A percentile compares a stretch with the other conserved stretches of the same genome.
Evolutionary conservation across 345 rosid genomes (phyloP).

Genomic region (Syzygium aromaticum): DNA sequence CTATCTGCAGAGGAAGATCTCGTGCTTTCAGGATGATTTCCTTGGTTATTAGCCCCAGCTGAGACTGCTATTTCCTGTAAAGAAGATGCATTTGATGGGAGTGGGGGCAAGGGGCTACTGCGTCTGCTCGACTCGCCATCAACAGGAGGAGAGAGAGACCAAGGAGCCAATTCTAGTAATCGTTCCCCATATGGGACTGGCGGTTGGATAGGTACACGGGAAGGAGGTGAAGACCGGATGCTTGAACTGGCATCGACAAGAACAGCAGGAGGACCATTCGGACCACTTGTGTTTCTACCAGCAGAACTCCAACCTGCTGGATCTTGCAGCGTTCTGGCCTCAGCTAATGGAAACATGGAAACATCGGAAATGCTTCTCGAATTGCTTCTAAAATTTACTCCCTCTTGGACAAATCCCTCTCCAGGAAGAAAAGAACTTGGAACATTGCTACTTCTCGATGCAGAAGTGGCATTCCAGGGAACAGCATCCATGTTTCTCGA

Average conservation of each 20-base stretch:
- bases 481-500: slow-evolving; percentile 41
- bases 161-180: slow-evolving; percentile 47
- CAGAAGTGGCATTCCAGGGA: slow-evolving; percentile 44
- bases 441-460: slow-evolving; percentile 35
- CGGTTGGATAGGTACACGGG: slow-evolving; percentile 42
- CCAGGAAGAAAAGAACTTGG: slow-evolving; percentile 28
- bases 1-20: slow-evolving; percentile 40
- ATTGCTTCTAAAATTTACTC: slow-evolving; percentile 33
- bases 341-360: slow-evolving; percentile 39
- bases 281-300: slow-evolving; percentile 30
- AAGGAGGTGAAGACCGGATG: slow-evolving; percentile 35
- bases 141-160: slow-evolving; percentile 61
- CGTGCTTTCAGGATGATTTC: slow-evolving; percentile 20
- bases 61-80: slow-evolving; percentile 39
- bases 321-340: slow-evolving; percentile 50
- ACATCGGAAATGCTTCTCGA: slow-evolving; percentile 45
- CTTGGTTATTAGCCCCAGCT: slow-evolving; percentile 31
- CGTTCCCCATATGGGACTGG: slow-evolving; percentile 33
- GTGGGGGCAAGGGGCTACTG: slow-evolving; percentile 36
- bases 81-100: slow-evolving; percentile 48
- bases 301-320: slow-evolving; percentile 55
- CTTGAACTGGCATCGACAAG: slow-evolving; percentile 42
- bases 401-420: slow-evolving; percentile 43
- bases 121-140: slow-evolving; percentile 51
- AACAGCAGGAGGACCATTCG: slow-evolving; percentile 29